phyloP scores from a whole-genome alignment of 352 stramenopile genomes.

The Phytophthora melonis region DNA sequence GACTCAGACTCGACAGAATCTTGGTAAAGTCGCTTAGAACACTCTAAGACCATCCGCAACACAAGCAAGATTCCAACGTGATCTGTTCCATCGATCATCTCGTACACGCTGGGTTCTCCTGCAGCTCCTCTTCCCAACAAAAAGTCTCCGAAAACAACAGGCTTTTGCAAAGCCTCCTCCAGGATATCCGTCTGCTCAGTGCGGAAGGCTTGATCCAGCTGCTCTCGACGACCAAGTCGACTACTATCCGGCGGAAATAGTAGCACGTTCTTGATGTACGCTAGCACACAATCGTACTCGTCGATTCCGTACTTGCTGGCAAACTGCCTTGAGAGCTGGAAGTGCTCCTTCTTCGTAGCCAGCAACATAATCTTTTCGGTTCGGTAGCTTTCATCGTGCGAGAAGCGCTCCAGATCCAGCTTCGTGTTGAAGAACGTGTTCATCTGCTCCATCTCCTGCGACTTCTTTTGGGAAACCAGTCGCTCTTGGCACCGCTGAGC shows the following conservation, averaged over 20 bases:
- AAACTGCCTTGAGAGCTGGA: slow-evolving; percentile 60
- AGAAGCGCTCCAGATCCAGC: slow-evolving; percentile 68
- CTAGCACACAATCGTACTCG: slow-evolving; percentile 66
- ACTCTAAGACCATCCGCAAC: slow-evolving; percentile 79
- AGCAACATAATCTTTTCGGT: slow-evolving; percentile 56
- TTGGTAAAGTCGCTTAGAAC: slow-evolving; percentile 62
- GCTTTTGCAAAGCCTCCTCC: slow-evolving; percentile 69
- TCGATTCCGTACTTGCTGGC: slow-evolving; percentile 77
- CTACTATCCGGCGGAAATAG: slow-evolving; percentile 20
- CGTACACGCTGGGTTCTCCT: slow-evolving; percentile 54
- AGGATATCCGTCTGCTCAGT: slow-evolving; percentile 65
- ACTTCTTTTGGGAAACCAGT: slow-evolving; percentile 62
- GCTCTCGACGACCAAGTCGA: slow-evolving; percentile 52
- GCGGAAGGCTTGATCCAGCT: slow-evolving; percentile 73
- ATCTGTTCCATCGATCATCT: slow-evolving; percentile 64
- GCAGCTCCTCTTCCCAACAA: slow-evolving; percentile 39
- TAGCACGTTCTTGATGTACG: slow-evolving; percentile 68
- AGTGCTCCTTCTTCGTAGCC: slow-evolving; percentile 60
- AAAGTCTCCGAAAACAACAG: slow-evolving; percentile 63
- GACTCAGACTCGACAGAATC: slow-evolving; percentile 21
- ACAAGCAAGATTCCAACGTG: slow-evolving; percentile 78
- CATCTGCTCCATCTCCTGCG: slow-evolving; percentile 70
- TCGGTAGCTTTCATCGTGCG: slow-evolving; percentile 58
- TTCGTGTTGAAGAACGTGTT: slow-evolving; percentile 68
- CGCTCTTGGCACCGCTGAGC: slow-evolving; percentile 58